Percentiles rank a stretch among this genome's conserved stretches.
Evolutionary conservation across 176 grass and related monocot genomes (phyloP).

Genomic region (Elaeis guineensis): DNA sequence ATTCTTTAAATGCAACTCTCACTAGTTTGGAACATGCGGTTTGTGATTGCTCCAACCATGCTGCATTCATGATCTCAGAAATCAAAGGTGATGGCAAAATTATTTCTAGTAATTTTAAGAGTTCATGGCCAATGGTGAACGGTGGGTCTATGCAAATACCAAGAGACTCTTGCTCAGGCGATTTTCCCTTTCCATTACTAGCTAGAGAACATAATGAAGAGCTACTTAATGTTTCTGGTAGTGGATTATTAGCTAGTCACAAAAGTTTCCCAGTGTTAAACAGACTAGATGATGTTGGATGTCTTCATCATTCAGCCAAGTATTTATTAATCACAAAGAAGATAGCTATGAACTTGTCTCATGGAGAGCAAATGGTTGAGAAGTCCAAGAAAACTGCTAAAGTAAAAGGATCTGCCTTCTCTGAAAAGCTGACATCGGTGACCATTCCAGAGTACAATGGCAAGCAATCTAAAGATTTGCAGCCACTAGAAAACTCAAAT

Average conservation of each 20-base stretch:
- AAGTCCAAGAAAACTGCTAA: slow-evolving; percentile 21
- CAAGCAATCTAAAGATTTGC: slow-evolving; percentile 12
- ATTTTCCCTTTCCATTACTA: slow-evolving; percentile 4
- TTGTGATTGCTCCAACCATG: neutral
- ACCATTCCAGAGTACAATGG: slow-evolving; percentile 17
- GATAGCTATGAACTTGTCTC: slow-evolving; percentile 3
- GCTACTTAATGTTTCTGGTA: slow-evolving; percentile 7
- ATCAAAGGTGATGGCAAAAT: slow-evolving; percentile 14
- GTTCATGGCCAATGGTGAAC: slow-evolving; percentile 14
- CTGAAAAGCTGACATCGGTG: slow-evolving; percentile 51
- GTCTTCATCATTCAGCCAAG: slow-evolving; percentile 1
- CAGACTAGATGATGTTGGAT: slow-evolving; percentile 12
- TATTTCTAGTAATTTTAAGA: slow-evolving; percentile 5
- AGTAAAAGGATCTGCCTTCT: slow-evolving; percentile 32
- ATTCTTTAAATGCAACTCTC: slow-evolving; percentile 21
- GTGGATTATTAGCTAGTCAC: neutral
- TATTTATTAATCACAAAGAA: slow-evolving; percentile 7
- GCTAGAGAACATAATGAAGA: slow-evolving; percentile 13
- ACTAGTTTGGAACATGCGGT: slow-evolving; percentile 21
- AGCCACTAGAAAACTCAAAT: slow-evolving; percentile 16
- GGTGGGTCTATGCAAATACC: slow-evolving; percentile 11
- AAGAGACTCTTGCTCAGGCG: neutral
- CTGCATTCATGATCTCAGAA: slow-evolving; percentile 1
- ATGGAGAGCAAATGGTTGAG: slow-evolving; percentile 6
- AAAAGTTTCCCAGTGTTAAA: neutral